Conservation (phyloP, 768 basidiomycete genomes). For the Amanita phalloides region DNA sequence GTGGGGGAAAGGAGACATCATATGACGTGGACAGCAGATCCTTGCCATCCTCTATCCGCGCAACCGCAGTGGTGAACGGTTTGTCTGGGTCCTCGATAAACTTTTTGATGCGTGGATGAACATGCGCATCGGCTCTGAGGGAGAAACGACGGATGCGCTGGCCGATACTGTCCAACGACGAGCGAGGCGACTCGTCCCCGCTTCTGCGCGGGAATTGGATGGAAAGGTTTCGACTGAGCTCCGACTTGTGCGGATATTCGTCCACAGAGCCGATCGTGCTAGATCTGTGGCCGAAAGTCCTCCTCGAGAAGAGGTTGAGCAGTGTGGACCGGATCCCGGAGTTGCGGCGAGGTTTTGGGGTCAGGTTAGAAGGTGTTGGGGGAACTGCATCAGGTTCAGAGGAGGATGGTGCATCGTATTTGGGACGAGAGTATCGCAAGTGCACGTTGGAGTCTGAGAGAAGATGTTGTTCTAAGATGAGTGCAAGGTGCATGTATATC, state of each 20-base stretch:
- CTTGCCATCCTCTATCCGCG: constrained; percentile 26
- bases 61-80: constrained; percentile 28
- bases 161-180: constrained; percentile 18
- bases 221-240: constrained; percentile 17
- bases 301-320: constrained; percentile 29
- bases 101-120: constrained; percentile 3
- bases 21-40: constrained; percentile 42
- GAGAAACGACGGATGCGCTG: constrained; percentile 26
- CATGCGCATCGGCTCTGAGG: constrained; percentile 20
- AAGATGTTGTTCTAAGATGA: constrained; percentile 51
- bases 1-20: constrained; percentile 35
- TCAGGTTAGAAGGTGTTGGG: constrained; percentile 2
- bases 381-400: constrained; percentile 12
- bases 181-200: constrained; percentile 12
- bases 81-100: constrained; percentile 11
- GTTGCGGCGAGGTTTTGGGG: constrained; percentile 13
- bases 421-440: constrained; percentile 29
- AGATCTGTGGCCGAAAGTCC: constrained; percentile 13
- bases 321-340: constrained; percentile 30
- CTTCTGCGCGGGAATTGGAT: constrained; percentile 1
- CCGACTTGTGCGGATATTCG: constrained; percentile 16
- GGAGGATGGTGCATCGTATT: constrained; percentile 14
- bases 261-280: constrained; percentile 10
- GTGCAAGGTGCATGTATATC: constrained; percentile 44
- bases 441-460: constrained; percentile 39